phyloP scores from a whole-genome alignment of 306 rosid species.

The Quercus suber region DNA sequence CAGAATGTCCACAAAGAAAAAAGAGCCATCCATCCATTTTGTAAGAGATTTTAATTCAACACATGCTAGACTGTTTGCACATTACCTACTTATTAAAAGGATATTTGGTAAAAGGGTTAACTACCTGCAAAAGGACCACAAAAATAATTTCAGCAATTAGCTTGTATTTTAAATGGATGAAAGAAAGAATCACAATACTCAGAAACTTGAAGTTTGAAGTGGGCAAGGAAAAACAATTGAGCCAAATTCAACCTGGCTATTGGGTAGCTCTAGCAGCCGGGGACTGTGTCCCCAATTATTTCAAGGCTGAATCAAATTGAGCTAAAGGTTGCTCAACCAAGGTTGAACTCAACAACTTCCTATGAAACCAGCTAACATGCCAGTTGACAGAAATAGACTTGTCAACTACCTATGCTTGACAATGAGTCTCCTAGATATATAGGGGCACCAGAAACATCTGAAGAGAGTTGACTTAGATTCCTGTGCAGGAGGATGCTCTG shows the following conservation, averaged over 20 bases:
- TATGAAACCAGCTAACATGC: not conserved
- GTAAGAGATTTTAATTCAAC: not conserved
- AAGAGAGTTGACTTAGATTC: not conserved
- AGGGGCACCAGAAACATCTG: not conserved
- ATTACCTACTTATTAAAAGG: conserved; percentile 44
- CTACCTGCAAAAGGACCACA: conserved; percentile 71
- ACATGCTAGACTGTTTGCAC: not conserved
- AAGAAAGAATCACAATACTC: not conserved
- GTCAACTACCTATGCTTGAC: not conserved
- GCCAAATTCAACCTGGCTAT: not conserved
- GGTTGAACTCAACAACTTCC: not conserved
- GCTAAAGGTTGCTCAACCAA: not conserved
- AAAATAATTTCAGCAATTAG: conserved; percentile 15
- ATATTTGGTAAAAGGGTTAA: conserved; percentile 97
- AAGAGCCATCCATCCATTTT: not conserved
- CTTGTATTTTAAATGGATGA: conserved; percentile 7
- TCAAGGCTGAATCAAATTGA: not conserved
- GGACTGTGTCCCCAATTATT: not conserved
- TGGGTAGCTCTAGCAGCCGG: not conserved
- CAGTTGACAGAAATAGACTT: not conserved
- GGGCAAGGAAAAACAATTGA: not conserved
- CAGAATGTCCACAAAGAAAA: not conserved
- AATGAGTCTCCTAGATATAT: not conserved
- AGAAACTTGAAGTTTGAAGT: conserved; percentile 2
- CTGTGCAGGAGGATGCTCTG: not conserved